A percentile compares a stretch with the other conserved stretches of the same genome.
These are phyloP conservation scores for Colletotrichum melonis DNA, from an alignment of 2,329 filamentous ascomycete genomes.

Conservation along the genomic window DNA sequence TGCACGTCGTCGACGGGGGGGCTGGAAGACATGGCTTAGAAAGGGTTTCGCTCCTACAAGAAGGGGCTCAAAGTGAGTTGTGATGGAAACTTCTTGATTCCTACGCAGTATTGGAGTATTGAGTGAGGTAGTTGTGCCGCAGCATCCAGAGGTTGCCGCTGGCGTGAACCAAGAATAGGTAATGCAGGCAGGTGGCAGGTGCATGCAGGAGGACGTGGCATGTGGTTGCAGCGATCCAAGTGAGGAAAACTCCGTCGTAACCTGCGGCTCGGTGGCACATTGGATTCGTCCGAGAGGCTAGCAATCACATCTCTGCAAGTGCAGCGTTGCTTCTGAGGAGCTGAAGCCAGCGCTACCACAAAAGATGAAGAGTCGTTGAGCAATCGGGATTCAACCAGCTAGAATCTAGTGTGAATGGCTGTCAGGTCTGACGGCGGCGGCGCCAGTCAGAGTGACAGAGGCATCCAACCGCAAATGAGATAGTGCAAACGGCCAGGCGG, in stretches of 20 bases:
- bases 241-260: slow-evolving; percentile 12
- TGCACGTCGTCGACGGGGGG: slow-evolving; percentile 11
- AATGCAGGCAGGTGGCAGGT: slow-evolving; percentile 7
- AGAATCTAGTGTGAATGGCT: not conserved
- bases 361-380: not conserved
- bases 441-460: not conserved
- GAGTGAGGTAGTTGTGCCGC: not conserved
- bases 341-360: slow-evolving; percentile 18
- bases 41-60: not conserved
- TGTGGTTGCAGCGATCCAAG: slow-evolving; percentile 33
- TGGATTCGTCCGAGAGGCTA: slow-evolving; percentile 24
- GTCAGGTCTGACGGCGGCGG: slow-evolving; percentile 12
- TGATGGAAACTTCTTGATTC: not conserved
- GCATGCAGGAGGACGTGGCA: slow-evolving; percentile 29
- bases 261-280: slow-evolving; percentile 11
- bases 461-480: slow-evolving; percentile 9
- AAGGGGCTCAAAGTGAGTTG: slow-evolving; percentile 1
- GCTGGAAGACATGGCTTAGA: slow-evolving; percentile 1
- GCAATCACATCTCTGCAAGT: slow-evolving; percentile 23
- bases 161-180: slow-evolving; percentile 23
- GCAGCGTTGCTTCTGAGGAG: slow-evolving; percentile 4
- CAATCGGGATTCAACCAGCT: not conserved
- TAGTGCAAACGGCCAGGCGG: slow-evolving; percentile 4
- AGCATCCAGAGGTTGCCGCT: slow-evolving; percentile 1
- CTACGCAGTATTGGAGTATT: not conserved